Base-by-base conservation (phyloP, 1,284 basidiomycete genomes). In the Malassezia equina region DNA sequence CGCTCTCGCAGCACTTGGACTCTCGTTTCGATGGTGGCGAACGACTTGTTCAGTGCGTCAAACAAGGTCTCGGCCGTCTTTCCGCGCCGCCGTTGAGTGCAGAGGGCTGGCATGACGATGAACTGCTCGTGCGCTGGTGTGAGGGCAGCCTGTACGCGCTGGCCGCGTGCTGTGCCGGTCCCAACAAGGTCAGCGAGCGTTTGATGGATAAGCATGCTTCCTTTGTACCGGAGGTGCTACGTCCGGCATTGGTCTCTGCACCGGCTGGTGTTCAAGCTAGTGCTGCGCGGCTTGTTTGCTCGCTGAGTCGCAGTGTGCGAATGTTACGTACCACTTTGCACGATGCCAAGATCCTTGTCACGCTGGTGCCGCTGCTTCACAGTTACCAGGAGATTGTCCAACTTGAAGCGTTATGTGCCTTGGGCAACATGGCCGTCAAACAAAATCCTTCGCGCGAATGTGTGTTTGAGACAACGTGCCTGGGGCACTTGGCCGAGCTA, bases 401-500 rank as follows among this genome's bases (percentile, higher is more conserved):
- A 44, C 47, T 60, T 5, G 65, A 73, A 39, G 69, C 62, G 1
- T 58, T 64, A 4, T 69, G 62, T 32, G 49, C 65, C 8, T 48
- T 73, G 15, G 68, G 67, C 62, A 71, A 73, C 47, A 49, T 73
- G 27, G 66, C 68, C 28, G 55, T 71, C 31, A 64, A 65, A 28
- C 69, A 67, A 36, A 65, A 63, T 39, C 71, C 71, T 19, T 70
- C 70, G 69, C 67, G 68, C 42, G 53, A 61, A 46, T 47, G 56
- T 19, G 59, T 71, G 3, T 33, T 67, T 27, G 63, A 67, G 36
- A 51, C 59, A 2, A 65, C 61, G 15, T 66, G 69, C 1, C 34
- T 71, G 9, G 55, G 60, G 43, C 50, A 33, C 17, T 55, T 71
- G 9, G 61, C 67, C 2, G 25, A 54, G 29, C 51, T 69, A 3